Evolutionary conservation across 2,329 filamentous ascomycete species (phyloP), one percentile per base, ranked within the genome.

Genomic region (Cordyceps javanica): DNA sequence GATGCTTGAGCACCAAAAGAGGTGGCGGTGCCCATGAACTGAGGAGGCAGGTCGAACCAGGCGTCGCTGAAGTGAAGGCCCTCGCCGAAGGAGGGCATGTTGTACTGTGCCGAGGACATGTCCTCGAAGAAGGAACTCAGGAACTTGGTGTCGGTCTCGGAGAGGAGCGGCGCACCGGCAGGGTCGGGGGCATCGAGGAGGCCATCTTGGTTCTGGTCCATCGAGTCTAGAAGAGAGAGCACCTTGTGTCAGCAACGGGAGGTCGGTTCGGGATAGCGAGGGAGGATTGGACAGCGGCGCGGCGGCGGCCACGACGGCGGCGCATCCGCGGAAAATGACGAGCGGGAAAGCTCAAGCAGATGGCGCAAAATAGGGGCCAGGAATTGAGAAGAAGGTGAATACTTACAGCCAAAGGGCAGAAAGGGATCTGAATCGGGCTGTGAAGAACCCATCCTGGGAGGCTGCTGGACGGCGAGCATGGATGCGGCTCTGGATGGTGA

Each of bases 331-430:
- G 3, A 16, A 44, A 44, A 38, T 14, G 19, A 16, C 8, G 23
- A 38, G 11, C 26, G 52, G 34, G 5, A 9, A 19, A 32, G 26
- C 44, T 7, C 25, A 19, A 54, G 26, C 42, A 28, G 10, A 10
- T 9, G 28, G 23, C 14, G 1, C 23, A 7, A 46, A n/a, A 21
- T 10, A 23, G 1, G 19, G 39, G 23, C 21, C 21, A 2, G 68
- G 46, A 36, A 41, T 7, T 59, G 41, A 64, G 57, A 44, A 55
- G 34, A 50, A 26, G 46, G 44, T 19, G 49, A 19, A 53, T 48
- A 80, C 85, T 65, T 78, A 89, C 86, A 89, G 67, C 86, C 86
- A 78, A 89, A 89, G 38, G 83, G 82, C 67, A 82, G 73, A 62
- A 80, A 76, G 58, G 77, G 73, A 65, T 82, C 77, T 65, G 79